phyloP scores from a whole-genome alignment of 495 filamentous ascomycete species.

The Platismatia glauca region DNA sequence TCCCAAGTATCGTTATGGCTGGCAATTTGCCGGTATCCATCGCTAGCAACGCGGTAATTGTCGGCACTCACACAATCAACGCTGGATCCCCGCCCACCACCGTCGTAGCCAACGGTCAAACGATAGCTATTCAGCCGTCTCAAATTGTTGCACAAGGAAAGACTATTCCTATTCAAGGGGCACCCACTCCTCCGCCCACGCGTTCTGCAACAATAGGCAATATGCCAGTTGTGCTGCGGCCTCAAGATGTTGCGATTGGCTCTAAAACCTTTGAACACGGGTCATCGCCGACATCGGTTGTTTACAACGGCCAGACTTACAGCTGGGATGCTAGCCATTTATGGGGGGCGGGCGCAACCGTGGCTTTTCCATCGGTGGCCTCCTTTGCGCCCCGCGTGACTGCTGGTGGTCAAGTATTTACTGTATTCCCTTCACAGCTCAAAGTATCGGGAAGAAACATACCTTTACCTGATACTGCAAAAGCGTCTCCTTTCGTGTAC shows the following conservation, averaged over 20 bases:
- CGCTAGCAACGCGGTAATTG: not conserved
- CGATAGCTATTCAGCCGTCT: conserved; percentile 7
- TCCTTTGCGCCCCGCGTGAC: conserved; percentile 17
- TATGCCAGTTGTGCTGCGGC: conserved; percentile 16
- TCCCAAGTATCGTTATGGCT: not conserved
- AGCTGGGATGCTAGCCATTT: conserved; percentile 19
- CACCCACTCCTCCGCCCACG: not conserved
- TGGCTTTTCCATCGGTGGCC: conserved; percentile 14
- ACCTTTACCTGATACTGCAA: conserved; percentile 16
- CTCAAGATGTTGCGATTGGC: conserved; percentile 20
- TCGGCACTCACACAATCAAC: conserved; percentile 5
- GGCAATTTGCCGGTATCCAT: conserved; percentile 8
- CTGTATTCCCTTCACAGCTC: conserved; percentile 21
- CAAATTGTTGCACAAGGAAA: conserved; percentile 7
- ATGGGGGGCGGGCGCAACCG: conserved; percentile 15
- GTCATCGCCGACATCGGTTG: conserved; percentile 11
- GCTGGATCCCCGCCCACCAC: conserved; percentile 8
- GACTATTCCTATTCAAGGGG: conserved; percentile 2
- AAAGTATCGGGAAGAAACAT: conserved; percentile 19
- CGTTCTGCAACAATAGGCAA: conserved; percentile 10
- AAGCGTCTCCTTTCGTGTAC: conserved; percentile 15
- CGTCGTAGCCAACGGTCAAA: conserved; percentile 10
- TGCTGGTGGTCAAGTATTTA: conserved; percentile 21
- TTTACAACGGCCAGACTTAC: conserved; percentile 20
- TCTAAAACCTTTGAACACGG: conserved; percentile 12